Percentiles rank a stretch among this genome's conserved stretches.
Evolutionary conservation across 257 asterid species (phyloP).

Genomic region (Haberlea rhodopensis): DNA sequence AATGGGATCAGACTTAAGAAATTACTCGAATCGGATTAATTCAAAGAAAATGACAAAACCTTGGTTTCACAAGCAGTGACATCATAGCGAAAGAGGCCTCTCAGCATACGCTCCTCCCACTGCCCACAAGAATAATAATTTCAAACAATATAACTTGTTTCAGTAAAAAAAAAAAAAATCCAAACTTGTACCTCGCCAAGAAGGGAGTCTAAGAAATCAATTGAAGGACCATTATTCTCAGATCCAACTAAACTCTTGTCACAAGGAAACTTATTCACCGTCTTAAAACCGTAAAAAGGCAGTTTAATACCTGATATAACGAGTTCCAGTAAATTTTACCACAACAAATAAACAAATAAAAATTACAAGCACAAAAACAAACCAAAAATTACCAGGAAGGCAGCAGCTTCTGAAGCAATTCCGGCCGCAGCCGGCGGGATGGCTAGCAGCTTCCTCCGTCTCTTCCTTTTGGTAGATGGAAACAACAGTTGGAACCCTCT

Average conservation of each 20-base stretch:
- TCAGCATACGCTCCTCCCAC: constrained; percentile 98
- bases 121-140: constrained; percentile 32
- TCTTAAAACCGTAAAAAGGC: constrained; percentile 71
- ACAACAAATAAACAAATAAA: background rate
- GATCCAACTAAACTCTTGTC: constrained; percentile 32
- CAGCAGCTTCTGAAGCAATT: constrained; percentile 79
- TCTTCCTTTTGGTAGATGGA: constrained; percentile 86
- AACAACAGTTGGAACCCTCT: constrained; percentile 83
- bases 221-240: constrained; percentile 44
- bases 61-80: constrained; percentile 98
- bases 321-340: constrained; percentile 22
- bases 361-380: background rate
- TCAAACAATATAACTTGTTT: constrained; percentile 6
- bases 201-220: constrained; percentile 66
- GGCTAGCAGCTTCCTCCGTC: constrained; percentile 48
- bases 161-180: background rate
- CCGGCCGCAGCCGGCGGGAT: constrained; percentile 62
- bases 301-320: constrained; percentile 59
- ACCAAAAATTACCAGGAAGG: constrained; percentile 51
- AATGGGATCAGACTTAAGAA: background rate
- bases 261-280: constrained; percentile 27
- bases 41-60: constrained; percentile 37
- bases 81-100: constrained; percentile 95
- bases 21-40: background rate
- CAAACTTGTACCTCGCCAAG: constrained; percentile 58